Evolutionary conservation across 805 yeast species (phyloP).

Genomic region (Yarrowia sp.): DNA sequence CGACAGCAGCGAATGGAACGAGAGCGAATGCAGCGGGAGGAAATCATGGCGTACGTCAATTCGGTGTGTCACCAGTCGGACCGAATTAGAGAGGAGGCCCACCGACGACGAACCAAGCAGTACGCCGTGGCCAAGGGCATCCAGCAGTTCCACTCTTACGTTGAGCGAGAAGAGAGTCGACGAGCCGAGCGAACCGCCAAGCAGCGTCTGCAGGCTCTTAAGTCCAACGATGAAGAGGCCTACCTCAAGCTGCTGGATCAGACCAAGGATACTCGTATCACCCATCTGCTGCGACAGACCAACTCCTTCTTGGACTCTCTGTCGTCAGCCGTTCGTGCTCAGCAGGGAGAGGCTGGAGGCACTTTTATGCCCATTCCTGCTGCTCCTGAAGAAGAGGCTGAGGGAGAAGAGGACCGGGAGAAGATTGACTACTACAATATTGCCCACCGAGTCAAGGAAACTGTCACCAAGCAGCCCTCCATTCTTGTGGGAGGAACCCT

Average conservation of each 20-base stretch:
- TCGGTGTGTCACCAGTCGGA: slow-evolving; percentile 33
- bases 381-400: slow-evolving; percentile 40
- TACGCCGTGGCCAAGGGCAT: slow-evolving; percentile 36
- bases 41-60: slow-evolving; percentile 36
- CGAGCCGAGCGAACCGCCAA: slow-evolving; percentile 91
- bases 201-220: slow-evolving; percentile 95
- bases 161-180: slow-evolving; percentile 86
- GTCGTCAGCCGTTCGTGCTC: slow-evolving; percentile 84
- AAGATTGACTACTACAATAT: slow-evolving; percentile 87
- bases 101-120: slow-evolving; percentile 29
- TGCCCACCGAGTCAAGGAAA: slow-evolving; percentile 84
- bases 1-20: slow-evolving; percentile 42
- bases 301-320: slow-evolving; percentile 85
- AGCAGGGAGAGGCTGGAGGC: slow-evolving; percentile 61
- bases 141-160: slow-evolving; percentile 60
- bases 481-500: slow-evolving; percentile 85
- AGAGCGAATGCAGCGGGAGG: slow-evolving; percentile 39
- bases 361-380: not conserved
- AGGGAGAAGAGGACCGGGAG: slow-evolving; percentile 49
- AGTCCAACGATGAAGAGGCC: slow-evolving; percentile 96
- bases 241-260: slow-evolving; percentile 91
- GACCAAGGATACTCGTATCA: slow-evolving; percentile 95
- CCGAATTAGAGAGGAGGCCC: slow-evolving; percentile 32
- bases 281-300: slow-evolving; percentile 88
- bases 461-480: slow-evolving; percentile 72